A percentile compares a stretch with the other conserved stretches of the same genome.
Evolutionary conservation across 1,284 basidiomycete species (phyloP).

Genomic region (Sanghuangporus weigelae): DNA sequence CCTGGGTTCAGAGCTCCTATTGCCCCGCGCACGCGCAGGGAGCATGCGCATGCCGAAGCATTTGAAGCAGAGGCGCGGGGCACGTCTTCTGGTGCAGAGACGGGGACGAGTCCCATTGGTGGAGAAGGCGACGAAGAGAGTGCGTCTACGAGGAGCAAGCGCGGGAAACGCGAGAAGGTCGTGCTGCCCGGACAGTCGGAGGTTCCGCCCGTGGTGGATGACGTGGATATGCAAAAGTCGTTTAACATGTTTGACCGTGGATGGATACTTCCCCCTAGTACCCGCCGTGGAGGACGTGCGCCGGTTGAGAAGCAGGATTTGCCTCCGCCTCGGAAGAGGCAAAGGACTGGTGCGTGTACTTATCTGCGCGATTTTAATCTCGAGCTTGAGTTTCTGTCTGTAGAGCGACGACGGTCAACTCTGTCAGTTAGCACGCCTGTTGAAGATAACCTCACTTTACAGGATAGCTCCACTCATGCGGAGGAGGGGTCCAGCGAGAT

Average conservation of each 20-base stretch:
- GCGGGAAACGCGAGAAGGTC: constrained; percentile 21
- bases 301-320: constrained; percentile 35
- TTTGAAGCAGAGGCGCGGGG: constrained; percentile 38
- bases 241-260: constrained; percentile 85
- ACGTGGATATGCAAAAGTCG: constrained; percentile 67
- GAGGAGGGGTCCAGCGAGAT: constrained; percentile 2
- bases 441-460: constrained; percentile 44
- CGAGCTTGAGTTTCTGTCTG: constrained; percentile 5
- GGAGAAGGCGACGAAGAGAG: constrained; percentile 18
- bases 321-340: constrained; percentile 46
- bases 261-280: constrained; percentile 82
- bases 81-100: constrained; percentile 18
- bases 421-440: constrained; percentile 45
- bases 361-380: background rate
- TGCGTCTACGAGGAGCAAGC: constrained; percentile 5
- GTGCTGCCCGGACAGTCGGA: constrained; percentile 31
- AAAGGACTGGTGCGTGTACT: constrained; percentile 40
- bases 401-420: constrained; percentile 41
- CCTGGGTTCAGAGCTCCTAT: constrained; percentile 38
- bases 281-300: constrained; percentile 51
- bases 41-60: constrained; percentile 34
- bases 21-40: constrained; percentile 38
- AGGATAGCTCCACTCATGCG: constrained; percentile 2
- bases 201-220: constrained; percentile 51
- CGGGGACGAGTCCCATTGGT: background rate